These are phyloP conservation scores for Chytridiales sp. DNA, from an alignment of 371 early-diverging fungal genomes.

Conservation along the genomic window DNA sequence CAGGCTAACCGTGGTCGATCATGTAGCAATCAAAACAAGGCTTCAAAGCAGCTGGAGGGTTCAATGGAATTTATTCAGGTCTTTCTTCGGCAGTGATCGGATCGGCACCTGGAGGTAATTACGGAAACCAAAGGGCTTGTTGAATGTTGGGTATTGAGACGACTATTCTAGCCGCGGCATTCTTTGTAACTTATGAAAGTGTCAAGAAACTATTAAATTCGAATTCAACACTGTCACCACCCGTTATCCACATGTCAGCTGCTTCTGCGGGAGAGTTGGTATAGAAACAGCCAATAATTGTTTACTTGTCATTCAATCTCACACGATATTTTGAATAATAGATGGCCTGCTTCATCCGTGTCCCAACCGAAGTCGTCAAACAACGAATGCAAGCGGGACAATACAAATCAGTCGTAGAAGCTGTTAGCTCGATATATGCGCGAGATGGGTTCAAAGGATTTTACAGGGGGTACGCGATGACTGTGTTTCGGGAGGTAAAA, in stretches of 20 bases:
- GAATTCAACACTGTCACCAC: slow-evolving; percentile 47
- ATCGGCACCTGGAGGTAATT: slow-evolving; percentile 84
- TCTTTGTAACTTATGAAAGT: slow-evolving; percentile 90
- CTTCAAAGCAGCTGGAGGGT: slow-evolving; percentile 86
- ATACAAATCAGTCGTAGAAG: slow-evolving; percentile 46
- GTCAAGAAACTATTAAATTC: slow-evolving; percentile 58
- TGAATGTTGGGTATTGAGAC: background rate
- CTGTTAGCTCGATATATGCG: slow-evolving; percentile 40
- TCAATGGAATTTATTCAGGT: slow-evolving; percentile 88
- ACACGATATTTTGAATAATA: slow-evolving; percentile 25
- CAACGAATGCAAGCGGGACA: slow-evolving; percentile 92
- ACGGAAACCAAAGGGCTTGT: background rate
- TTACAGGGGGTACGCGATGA: slow-evolving; percentile 88
- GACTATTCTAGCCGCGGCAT: slow-evolving; percentile 72
- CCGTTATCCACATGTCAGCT: slow-evolving; percentile 81
- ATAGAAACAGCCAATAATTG: too few relatives aligned
- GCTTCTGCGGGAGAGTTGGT: slow-evolving; percentile 92
- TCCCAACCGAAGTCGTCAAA: slow-evolving; percentile 95
- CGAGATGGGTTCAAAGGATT: slow-evolving; percentile 82
- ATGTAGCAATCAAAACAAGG: slow-evolving; percentile 84
- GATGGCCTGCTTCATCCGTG: slow-evolving; percentile 89
- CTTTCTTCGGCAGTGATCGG: slow-evolving; percentile 89
- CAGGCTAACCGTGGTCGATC: background rate
- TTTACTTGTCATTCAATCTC: slow-evolving; percentile 6
- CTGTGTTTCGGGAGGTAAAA: slow-evolving; percentile 76